Percentiles rank a stretch among this genome's conserved stretches.
These are phyloP conservation scores for Fusarium newnesense DNA, from an alignment of 2,329 filamentous ascomycete species.

Conservation along the genomic window DNA sequence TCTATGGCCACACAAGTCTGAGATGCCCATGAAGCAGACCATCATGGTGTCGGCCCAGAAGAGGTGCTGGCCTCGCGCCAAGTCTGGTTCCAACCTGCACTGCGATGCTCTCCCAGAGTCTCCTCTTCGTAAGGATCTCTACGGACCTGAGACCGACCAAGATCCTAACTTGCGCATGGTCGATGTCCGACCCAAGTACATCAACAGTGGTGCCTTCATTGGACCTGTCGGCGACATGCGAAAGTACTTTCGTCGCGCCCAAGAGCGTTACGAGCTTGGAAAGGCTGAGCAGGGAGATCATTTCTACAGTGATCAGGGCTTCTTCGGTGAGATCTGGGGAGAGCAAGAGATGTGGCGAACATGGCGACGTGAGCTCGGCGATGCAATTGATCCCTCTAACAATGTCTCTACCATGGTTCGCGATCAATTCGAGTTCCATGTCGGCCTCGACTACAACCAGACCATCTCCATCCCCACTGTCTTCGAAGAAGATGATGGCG, in stretches of 20 bases:
- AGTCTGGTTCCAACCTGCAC: constrained; percentile 27
- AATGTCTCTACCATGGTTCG: constrained; percentile 17
- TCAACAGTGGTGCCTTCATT: constrained; percentile 46
- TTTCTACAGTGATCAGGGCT: constrained; percentile 44
- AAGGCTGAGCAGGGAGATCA: constrained; percentile 11
- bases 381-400: constrained; percentile 2
- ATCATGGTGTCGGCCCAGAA: constrained; percentile 40
- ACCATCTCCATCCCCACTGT: constrained; percentile 38
- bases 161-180: constrained; percentile 17
- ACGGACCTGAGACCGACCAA: constrained; percentile 33
- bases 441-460: constrained; percentile 39
- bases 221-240: constrained; percentile 43
- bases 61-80: constrained; percentile 33
- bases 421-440: constrained; percentile 37
- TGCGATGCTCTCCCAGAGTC: constrained; percentile 31
- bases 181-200: constrained; percentile 38
- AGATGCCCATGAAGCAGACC: constrained; percentile 39
- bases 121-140: constrained; percentile 35
- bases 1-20: constrained; percentile 12
- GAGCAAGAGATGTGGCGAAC: constrained; percentile 42
- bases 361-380: constrained; percentile 20
- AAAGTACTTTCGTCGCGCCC: constrained; percentile 36
- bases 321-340: constrained; percentile 45
- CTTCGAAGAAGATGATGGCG: constrained; percentile 36
- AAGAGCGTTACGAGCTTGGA: constrained; percentile 33